phyloP scores from a whole-genome alignment of 208 protist species.

The Herpetomonas samuelpessoai region DNA sequence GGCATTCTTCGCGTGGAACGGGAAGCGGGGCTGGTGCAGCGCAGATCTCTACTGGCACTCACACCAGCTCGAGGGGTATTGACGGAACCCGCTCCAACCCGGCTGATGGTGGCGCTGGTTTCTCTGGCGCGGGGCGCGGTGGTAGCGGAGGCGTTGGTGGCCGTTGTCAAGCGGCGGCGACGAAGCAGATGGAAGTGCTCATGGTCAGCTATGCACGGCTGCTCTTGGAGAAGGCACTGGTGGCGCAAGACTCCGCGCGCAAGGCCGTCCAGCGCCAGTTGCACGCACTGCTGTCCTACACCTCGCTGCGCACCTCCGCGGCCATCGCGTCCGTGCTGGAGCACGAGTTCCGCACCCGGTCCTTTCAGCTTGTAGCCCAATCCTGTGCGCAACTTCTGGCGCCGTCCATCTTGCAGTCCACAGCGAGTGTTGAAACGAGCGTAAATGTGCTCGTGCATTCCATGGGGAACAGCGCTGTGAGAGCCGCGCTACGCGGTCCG shows the following conservation, averaged over 20 bases:
- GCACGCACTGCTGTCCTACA: constrained; percentile 62
- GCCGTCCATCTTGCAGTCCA: constrained; percentile 31
- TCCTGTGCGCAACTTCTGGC: constrained; percentile 41
- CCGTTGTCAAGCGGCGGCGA: constrained; percentile 16
- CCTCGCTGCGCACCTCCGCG: constrained; percentile 39
- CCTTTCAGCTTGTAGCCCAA: constrained; percentile 44
- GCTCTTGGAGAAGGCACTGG: constrained; percentile 60
- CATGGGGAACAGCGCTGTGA: constrained; percentile 34
- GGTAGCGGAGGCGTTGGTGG: neutral
- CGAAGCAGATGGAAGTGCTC: constrained; percentile 69
- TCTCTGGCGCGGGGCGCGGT: too few species aligned
- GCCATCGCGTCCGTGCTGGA: constrained; percentile 37
- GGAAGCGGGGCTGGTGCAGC: neutral
- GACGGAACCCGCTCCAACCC: too few species aligned
- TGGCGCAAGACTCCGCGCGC: constrained; percentile 47
- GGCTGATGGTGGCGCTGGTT: too few species aligned
- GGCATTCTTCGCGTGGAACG: constrained; percentile 13
- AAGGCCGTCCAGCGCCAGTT: constrained; percentile 29
- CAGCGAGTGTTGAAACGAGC: constrained; percentile 37
- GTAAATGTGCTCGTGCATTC: constrained; percentile 41
- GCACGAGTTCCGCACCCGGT: constrained; percentile 33
- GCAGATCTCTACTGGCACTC: neutral
- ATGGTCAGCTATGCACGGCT: constrained; percentile 77
- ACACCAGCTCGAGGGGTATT: too few species aligned
- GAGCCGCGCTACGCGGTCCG: constrained; percentile 29